Conservation (phyloP, 2,329 filamentous ascomycete genomes). For the Sporothrix sp. region DNA sequence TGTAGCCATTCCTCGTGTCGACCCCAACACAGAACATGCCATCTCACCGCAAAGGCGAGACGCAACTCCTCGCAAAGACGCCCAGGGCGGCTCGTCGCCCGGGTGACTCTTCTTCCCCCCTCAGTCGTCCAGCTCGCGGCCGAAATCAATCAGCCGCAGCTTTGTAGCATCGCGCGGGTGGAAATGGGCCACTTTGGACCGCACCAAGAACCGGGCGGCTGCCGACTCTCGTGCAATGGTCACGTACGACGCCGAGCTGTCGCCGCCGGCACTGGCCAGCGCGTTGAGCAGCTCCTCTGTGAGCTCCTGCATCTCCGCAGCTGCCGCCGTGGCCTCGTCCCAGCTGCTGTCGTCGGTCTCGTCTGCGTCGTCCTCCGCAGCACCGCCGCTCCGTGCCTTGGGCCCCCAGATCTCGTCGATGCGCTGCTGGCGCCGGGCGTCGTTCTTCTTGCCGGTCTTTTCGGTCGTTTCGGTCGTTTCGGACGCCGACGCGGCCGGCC, state of each 20-base stretch:
- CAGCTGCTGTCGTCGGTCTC: slow-evolving; percentile 19
- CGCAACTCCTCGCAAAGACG: too few relatives aligned
- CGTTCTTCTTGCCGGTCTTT: slow-evolving; percentile 30
- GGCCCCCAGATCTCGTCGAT: slow-evolving; percentile 55
- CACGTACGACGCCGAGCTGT: slow-evolving; percentile 48
- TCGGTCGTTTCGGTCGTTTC: too few relatives aligned
- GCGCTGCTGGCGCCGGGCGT: slow-evolving; percentile 46
- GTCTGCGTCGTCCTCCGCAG: neutral
- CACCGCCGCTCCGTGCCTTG: neutral
- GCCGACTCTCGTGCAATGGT: slow-evolving; percentile 50
- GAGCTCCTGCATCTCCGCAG: slow-evolving; percentile 48
- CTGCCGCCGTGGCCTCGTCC: slow-evolving; percentile 42
- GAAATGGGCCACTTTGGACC: slow-evolving; percentile 57
- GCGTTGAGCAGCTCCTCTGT: slow-evolving; percentile 52
- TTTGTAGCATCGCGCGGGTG: slow-evolving; percentile 53
- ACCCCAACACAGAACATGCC: too few relatives aligned
- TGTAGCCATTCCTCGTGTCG: too few relatives aligned
- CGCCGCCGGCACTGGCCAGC: slow-evolving; percentile 43
- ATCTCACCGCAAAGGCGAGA: too few relatives aligned
- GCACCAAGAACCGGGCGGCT: slow-evolving; percentile 52
- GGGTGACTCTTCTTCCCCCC: too few relatives aligned
- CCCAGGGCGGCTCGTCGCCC: too few relatives aligned
- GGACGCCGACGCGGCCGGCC: slow-evolving; percentile 32
- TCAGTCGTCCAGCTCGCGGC: slow-evolving; percentile 49
- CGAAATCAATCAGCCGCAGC: slow-evolving; percentile 54